Base-by-base conservation (phyloP, 306 rosid species). In the Luffa aegyptiaca region DNA sequence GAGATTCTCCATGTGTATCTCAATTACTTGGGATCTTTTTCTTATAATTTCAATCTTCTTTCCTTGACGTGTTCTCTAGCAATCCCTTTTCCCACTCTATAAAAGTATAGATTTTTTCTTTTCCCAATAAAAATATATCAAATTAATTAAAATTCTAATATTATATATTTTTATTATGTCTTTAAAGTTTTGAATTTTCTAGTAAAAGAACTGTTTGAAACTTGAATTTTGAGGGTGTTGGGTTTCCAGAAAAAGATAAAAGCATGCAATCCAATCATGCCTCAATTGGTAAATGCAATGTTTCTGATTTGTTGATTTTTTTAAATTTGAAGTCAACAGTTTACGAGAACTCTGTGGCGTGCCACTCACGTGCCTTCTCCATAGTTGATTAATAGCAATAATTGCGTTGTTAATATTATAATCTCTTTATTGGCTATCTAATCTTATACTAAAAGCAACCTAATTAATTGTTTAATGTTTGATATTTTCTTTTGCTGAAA, bases 271-370 rank as follows among this genome's bases (percentile, higher is more conserved):
- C 77, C 59, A 74, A 74, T 74, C 78, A 49, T 74, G 12, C 26
- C 62, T 51, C 78, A 49, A 33, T 74, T 51, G 62, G 78, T 48
- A 74, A 74, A 74, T 74, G 78, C 21, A 74, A 74, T 74, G 57
- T 16, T 45, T 21, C 39, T 9, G 33, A 69, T 69, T 69, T 69
- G 1, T 42, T 41, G 4, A 7, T 42, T 69, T 69, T 63, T 33
- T 35, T 6, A 39, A 66, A 42, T 2, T 42, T 71, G 33, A 70
- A 70, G 57, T 71, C 76, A 71, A 69, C 75, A 69, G 35, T 69
- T 69, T 69, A 69, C 52, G 75, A 69, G 75, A 69, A 42, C 9
- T 46, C 45, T 1, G 36, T 2, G 13, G 36, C 36, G 55, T 70
- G 76, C 55, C 37, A 44, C 10, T 74, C 78, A 74, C 78, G 63